Evolutionary conservation across 2,329 filamentous ascomycete genomes (phyloP), one percentile per base, ranked within the genome.

Genomic region (Parafenestella ontariensis): DNA sequence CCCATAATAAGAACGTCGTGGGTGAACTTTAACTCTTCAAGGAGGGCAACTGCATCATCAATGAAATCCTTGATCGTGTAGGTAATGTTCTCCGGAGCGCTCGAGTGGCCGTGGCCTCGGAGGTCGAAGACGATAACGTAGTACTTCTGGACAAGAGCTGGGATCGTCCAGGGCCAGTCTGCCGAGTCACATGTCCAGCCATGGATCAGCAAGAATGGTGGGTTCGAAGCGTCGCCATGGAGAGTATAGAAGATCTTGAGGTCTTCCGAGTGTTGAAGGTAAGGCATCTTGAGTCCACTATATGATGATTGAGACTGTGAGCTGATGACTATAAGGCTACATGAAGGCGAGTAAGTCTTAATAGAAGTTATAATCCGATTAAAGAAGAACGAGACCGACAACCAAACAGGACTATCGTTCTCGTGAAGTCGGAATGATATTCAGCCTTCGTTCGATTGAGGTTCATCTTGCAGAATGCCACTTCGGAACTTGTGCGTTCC

Each of bases 221-320:
- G 48, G 11, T 49, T 49, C n/a, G 49, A 31, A 18, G 52, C 9
- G n/a, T 49, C 21, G 18, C 59, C 63, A 8, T 57, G 40, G 26
- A 45, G 24, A 31, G 60, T 62, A 44, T 66, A 68, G 53, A 65
- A 66, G 41, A 66, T 43, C n/a, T 36, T 54, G 31, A 62, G 34
- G 21, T 46, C 43, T n/a, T 52, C 31, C 15, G 18, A 46, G 6
- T 28, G 37, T 10, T 41, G 46, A 43, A 64, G 57, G 55, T 47
- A 58, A 3, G 61, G 58, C 62, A 65, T 65, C 8, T 37, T 43
- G 39, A 20, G 21, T 42, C 9, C 7, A 15, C 23, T 9, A n/a
- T 13, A 11, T 21, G 36, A 23, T 39, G 18, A 23, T 3, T 8
- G 9, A 23, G 10, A 7, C 4, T 20, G 4, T 21, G 36, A 21